phyloP scores from a whole-genome alignment of 2,329 filamentous ascomycete species.

The Botryotinia convoluta region DNA sequence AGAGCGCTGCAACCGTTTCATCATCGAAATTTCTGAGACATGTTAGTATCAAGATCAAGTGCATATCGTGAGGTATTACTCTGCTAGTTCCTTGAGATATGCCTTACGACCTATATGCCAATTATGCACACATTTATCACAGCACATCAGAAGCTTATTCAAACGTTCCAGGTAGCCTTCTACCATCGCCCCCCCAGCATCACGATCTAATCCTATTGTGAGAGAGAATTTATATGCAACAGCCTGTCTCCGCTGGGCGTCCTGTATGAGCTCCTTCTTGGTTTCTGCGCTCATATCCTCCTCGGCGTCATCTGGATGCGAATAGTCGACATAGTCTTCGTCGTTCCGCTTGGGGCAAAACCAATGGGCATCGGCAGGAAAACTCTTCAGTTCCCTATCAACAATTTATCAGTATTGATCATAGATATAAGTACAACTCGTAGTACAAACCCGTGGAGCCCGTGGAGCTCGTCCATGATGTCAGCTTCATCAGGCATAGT shows the following conservation, averaged over 20 bases:
- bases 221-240: conserved; percentile 66
- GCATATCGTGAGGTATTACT: conserved; percentile 45
- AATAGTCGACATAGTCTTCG: conserved; percentile 64
- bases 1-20: conserved; percentile 50
- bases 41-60: conserved; percentile 20
- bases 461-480: conserved; percentile 37
- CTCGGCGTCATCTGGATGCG: conserved; percentile 49
- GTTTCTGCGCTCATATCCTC: conserved; percentile 49
- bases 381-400: conserved; percentile 35
- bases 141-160: conserved; percentile 58
- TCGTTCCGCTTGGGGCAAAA: conserved; percentile 65
- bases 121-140: conserved; percentile 68
- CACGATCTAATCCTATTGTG: conserved; percentile 64
- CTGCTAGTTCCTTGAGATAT: conserved; percentile 60
- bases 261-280: conserved; percentile 53
- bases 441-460: conserved; percentile 32
- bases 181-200: conserved; percentile 57
- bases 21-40: conserved; percentile 43
- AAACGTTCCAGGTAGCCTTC: conserved; percentile 57
- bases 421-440: neutral
- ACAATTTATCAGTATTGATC: conserved; percentile 17
- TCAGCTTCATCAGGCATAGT: conserved; percentile 33
- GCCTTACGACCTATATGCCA: conserved; percentile 69
- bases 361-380: conserved; percentile 52
- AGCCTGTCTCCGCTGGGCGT: conserved; percentile 55